Conservation (phyloP, 2,329 filamentous ascomycete species). For the Torrubiellomyces zombiae region DNA sequence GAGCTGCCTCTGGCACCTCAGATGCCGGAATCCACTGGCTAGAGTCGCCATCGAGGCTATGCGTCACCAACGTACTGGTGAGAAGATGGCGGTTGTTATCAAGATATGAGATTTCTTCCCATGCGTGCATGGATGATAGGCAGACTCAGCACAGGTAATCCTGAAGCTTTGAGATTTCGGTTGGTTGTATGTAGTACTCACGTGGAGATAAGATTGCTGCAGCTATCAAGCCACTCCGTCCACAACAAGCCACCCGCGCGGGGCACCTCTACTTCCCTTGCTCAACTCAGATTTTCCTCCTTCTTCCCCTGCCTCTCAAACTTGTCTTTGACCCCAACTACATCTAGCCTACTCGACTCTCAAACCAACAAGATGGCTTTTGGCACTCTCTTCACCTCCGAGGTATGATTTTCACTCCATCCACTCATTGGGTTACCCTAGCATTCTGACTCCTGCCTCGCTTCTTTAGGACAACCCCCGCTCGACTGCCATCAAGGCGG, state of each 20-base stretch:
- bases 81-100: no score
- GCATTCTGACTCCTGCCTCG: slow-evolving; percentile 8
- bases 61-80: no score
- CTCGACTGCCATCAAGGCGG: slow-evolving; percentile 72
- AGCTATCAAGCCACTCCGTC: slow-evolving; percentile 5
- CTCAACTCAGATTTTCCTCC: slow-evolving; percentile 5
- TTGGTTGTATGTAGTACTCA: no score
- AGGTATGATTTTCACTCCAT: slow-evolving; percentile 37
- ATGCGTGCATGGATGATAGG: no score
- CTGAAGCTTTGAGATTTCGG: no score
- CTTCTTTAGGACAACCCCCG: slow-evolving; percentile 62
- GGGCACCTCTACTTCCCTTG: slow-evolving; percentile 12
- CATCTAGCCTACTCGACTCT: no score
- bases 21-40: slow-evolving; percentile 17
- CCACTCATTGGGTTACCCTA: slow-evolving; percentile 6
- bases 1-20: slow-evolving; percentile 17
- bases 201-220: slow-evolving; percentile 8
- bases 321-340: slow-evolving; percentile 12
- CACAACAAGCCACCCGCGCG: slow-evolving; percentile 13
- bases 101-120: no score
- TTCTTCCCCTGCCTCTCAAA: slow-evolving; percentile 6
- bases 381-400: slow-evolving; percentile 87
- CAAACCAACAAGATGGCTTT: slow-evolving; percentile 67
- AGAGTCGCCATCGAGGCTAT: slow-evolving; percentile 18
- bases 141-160: no score